phyloP scores from a whole-genome alignment of 352 stramenopile genomes.

The Phytophthora vignae region DNA sequence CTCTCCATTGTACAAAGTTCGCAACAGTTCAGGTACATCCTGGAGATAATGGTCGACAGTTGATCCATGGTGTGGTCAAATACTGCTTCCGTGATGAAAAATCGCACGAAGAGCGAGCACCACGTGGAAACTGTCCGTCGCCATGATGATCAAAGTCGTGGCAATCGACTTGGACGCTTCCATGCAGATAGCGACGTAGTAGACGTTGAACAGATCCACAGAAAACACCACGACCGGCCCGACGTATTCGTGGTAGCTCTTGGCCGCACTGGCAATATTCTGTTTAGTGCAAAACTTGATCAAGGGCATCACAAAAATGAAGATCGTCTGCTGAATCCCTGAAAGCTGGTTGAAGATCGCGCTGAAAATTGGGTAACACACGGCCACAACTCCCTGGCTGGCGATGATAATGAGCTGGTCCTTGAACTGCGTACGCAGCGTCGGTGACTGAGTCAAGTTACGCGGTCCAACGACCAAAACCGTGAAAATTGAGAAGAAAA shows the following conservation, averaged over 20 bases:
- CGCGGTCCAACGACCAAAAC: neutral
- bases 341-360: slow-evolving; percentile 17
- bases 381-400: slow-evolving; percentile 18
- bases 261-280: slow-evolving; percentile 9
- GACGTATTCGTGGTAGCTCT: slow-evolving; percentile 29
- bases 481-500: slow-evolving; percentile 15
- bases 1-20: neutral
- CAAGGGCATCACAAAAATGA: slow-evolving; percentile 28
- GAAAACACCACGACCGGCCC: slow-evolving; percentile 34
- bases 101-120: slow-evolving; percentile 19
- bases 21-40: slow-evolving; percentile 1
- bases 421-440: slow-evolving; percentile 7
- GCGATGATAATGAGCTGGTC: slow-evolving; percentile 10
- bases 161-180: slow-evolving; percentile 21
- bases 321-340: slow-evolving; percentile 8
- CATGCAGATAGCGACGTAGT: slow-evolving; percentile 40
- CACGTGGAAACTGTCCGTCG: slow-evolving; percentile 10
- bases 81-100: neutral
- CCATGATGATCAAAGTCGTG: slow-evolving; percentile 18
- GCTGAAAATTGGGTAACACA: slow-evolving; percentile 32
- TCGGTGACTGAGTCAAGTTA: neutral
- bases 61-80: neutral
- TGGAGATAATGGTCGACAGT: neutral
- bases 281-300: slow-evolving; percentile 40
- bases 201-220: slow-evolving; percentile 38